Evolutionary conservation across 108 stramenopile species (phyloP), one percentile per base, ranked within the genome.

Genomic region (Parietichytrium sp.): DNA sequence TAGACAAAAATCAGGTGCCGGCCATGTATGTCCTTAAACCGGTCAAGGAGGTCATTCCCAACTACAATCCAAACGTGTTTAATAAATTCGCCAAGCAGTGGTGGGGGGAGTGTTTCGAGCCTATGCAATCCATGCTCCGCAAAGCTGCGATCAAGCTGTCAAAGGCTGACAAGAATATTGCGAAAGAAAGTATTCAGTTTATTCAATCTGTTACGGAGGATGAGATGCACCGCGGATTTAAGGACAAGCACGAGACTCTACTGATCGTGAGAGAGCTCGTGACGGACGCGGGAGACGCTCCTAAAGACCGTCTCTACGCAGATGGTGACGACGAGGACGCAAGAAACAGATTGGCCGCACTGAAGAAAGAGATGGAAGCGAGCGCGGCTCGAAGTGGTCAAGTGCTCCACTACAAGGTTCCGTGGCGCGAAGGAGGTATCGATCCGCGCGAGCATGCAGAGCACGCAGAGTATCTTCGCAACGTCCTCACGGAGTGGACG

Each of bases 41-140:
- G 23, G 61, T 72, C 61, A 45, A 72, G 23, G 61, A 72, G 42
- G 61, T 72, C 13, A 16, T 72, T 12, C 61, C 38, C 6, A 42
- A 45, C 10, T 72, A 72, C 20, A 45, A 33, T 31, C 20, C 61
- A 16, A 42, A 72, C 15, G 61, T 72, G 38, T 42, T 45, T n/a
- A 45, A 72, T 42, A 42, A 36, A 10, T 33, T 42, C 8, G 45
- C 38, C 2, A 33, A 25, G 61, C 38, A 6, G 33, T 72, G 61
- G 61, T 72, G 61, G 61, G 10, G 38, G 20, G 42, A 72, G 61
- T 72, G 61, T 25, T 72, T 72, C 20, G 61, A 72, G 61, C 61
- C 61, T n/a, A 72, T 72, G 61, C 61, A 72, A 25, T 6, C 23
- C 0, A 42, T 42, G 10, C 20, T 72, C 1, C 61, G 61, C 6